Base-by-base conservation (phyloP, 2,329 filamentous ascomycete genomes). In the Didymella exigua region DNA sequence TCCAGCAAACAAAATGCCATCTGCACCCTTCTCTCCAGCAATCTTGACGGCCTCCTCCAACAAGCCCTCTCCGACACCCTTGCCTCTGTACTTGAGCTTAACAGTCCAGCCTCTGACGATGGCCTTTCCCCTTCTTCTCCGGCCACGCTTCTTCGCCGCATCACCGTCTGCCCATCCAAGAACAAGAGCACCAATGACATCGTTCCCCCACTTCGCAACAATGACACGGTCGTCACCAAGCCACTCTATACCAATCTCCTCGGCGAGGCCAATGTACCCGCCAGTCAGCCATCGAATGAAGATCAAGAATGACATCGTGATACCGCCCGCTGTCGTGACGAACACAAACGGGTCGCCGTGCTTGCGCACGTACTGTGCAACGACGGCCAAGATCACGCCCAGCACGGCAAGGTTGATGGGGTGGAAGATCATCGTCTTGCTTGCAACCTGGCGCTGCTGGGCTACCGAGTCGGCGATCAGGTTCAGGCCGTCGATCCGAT, bases 41-140 rank as follows among this genome's bases (percentile, higher is more conserved):
- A 88, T 73, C 52, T 81, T 81, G 2, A 93, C 86, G 1, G 89
- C 90, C 63, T 90, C 88, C 62, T 88, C 84, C 42, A 96, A 79
- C 66, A 96, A 76, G 27, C 86, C 87, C 34, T 79, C 81, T 2
- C 91, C 92, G 21, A 96, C 79, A 0, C 91, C 91, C 59, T 85
- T 84, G 27, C 84, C 80, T 23, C 92, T 83, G 72, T 91, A 91
- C 62, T 81, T 80, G 45, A 86, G 76, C 69, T 82, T 82, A 1
- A 91, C 90, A 2, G 91, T 93, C 91, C 92, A 96, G 1, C 89
- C 91, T 24, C 89, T 84, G 53, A 96, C 87, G 42, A 91, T 79
- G 8, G 87, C 89, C 58, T 83, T 84, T 47, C 88, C 88, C 30
- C 86, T 85, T 61, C 78, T 78, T 62, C 78, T 76, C 55, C 78